Evolutionary conservation across 768 basidiomycete species (phyloP).

Genomic region (Termitomyces sp.): DNA sequence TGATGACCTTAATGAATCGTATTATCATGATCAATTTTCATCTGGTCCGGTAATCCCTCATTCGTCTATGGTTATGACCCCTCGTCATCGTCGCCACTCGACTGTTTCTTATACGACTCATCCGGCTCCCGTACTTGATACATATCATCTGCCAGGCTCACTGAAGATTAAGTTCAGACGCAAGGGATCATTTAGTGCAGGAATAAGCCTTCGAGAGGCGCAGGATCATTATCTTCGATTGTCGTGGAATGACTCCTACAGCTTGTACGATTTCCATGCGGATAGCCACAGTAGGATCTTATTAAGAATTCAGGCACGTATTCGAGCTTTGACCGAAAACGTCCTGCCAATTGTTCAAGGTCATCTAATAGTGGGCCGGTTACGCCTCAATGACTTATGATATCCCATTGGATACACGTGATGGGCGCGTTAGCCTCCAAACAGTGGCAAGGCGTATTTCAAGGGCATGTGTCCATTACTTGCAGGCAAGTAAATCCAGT

Average conservation of each 20-base stretch:
- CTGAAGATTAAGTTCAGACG: constrained; percentile 68
- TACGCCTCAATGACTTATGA: constrained; percentile 70
- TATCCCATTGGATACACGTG: constrained; percentile 65
- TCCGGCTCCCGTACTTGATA: constrained; percentile 30
- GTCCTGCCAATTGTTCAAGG: neutral
- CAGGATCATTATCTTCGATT: constrained; percentile 53
- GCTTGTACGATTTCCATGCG: constrained; percentile 60
- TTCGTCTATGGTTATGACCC: constrained; percentile 22
- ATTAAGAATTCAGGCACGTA: constrained; percentile 55
- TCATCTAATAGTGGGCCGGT: constrained; percentile 54
- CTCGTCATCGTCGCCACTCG: constrained; percentile 44
- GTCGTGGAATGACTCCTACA: constrained; percentile 59
- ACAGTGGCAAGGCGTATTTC: constrained; percentile 66
- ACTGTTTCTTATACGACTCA: constrained; percentile 41
- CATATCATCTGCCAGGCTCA: constrained; percentile 44
- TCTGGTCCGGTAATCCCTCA: constrained; percentile 29
- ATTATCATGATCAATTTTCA: constrained; percentile 44
- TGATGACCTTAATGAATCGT: constrained; percentile 51
- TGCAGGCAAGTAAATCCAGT: constrained; percentile 45
- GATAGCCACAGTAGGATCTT: constrained; percentile 54
- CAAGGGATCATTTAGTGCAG: constrained; percentile 60
- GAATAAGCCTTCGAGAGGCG: constrained; percentile 65
- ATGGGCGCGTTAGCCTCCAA: constrained; percentile 59
- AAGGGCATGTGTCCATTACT: constrained; percentile 68
- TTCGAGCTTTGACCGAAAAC: neutral